Evolutionary conservation across 495 filamentous ascomycete species (phyloP), one percentile per base, ranked within the genome.

Genomic region (Penicillium paradoxum): DNA sequence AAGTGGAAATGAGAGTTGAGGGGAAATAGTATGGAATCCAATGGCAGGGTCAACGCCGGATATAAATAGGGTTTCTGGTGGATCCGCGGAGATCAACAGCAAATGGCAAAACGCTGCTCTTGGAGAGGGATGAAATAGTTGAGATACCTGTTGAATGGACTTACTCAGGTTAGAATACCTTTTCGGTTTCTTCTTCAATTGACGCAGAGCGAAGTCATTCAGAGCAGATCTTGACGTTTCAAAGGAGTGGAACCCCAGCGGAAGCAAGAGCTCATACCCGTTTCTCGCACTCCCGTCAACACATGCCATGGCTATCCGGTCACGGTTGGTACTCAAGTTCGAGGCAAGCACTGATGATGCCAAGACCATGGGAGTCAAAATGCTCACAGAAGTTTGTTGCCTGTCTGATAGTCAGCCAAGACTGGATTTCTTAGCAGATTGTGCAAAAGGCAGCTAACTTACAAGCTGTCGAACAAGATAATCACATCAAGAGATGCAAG

Each of bases 21-120:
- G 60, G 17, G 63, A 59, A 25, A 66, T 51, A 4, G 63, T 66
- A 14, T 64, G 58, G n/a, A 66, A 51, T 11, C 63, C 63, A 30
- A 66, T 64, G 2, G 53, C 55, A 10, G 45, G 44, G 49, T 66
- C 54, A 25, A 64, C 55, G 18, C 22, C 49, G 22, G 60, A 54
- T 6, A 66, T 40, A 6, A 21, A 39, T 2, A 61, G 25, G 7
- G 19, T 43, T 17, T 27, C 21, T 25, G 52, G 57, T 2, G 53
- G 37, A 0, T 25, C 47, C 3, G 58, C 53, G 25, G 63, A 59
- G 24, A 64, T 13, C 13, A 64, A 55, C 24, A 66, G 56, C 27
- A 64, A 18, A 44, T 66, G 60, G 24, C 60, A 59, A n/a, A 59
- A 62, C 0, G 63, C 58, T 13, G 47, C n/a, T 22, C 63, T 44